Base-by-base conservation (phyloP, 2,329 filamentous ascomycete species). In the Calonectria multiphialidica region DNA sequence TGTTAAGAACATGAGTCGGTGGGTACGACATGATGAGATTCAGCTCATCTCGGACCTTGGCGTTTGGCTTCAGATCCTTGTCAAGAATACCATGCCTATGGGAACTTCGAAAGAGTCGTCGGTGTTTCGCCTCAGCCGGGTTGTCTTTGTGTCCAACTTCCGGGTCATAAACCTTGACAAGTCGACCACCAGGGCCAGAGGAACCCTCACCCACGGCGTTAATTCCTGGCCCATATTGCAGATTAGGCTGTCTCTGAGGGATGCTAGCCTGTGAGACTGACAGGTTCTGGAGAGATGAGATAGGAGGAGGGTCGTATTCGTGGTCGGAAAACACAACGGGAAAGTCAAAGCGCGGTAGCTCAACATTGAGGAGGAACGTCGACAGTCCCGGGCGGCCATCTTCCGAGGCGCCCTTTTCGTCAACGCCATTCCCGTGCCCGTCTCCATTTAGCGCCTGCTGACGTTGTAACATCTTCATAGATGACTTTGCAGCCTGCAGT, bases 311-410 rank as follows among this genome's bases (percentile, higher is more conserved):
- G 1, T 94, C 92, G 80, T 99, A 99, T 81, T 98, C 95, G 79
- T 97, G 92, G 81, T 99, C 97, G 35, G 95, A 94, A 85, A 98
- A 99, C 30, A 99, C 95, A 49, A 99, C 91, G 0, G 97, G 95
- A 77, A 98, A 98, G 80, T 99, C 97, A 81, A 98, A 99, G 13
- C 96, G 92, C 15, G 96, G 96, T 59, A 99, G 91, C 80, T 99
- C 97, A 61, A 99, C 89, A 79, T 97, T 95, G 21, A 99, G 90
- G 61, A 93, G 91, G 81, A 98, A 98, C 10, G 92, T 91, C 2
- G 89, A 89, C 2, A 85, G 82, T 1, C 84, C 85, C 3, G 84
- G 82, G 16, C 81, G 79, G 53, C 92, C 89, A 47, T 91, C 87
- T 35, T 83, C 78, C 68, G 76, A 63, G 9, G 75, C 73, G 2